Conservation (phyloP, 2,329 filamentous ascomycete species). For the Aspergillus ochraceus region DNA sequence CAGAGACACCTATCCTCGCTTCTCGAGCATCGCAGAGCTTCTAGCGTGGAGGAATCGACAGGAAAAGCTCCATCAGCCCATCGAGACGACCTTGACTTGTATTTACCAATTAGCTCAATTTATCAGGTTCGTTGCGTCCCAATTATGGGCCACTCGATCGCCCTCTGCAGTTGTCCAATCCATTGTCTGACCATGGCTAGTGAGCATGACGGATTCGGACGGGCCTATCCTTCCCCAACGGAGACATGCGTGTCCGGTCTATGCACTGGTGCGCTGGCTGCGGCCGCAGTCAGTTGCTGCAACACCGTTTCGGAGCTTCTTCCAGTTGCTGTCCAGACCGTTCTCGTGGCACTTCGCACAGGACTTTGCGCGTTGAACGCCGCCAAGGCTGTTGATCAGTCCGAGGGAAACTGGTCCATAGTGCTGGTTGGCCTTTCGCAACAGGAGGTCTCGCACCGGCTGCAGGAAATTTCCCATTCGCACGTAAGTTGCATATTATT, state of each 20-base stretch:
- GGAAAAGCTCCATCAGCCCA: slow-evolving; percentile 1
- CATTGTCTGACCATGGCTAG: background rate
- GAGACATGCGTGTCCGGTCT: slow-evolving; percentile 21
- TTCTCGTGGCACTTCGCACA: slow-evolving; percentile 35
- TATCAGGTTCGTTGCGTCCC: slow-evolving; percentile 1
- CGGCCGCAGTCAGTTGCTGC: slow-evolving; percentile 31
- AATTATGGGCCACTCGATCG: background rate
- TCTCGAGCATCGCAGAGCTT: slow-evolving; percentile 9
- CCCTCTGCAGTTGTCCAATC: background rate
- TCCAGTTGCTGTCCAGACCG: slow-evolving; percentile 36
- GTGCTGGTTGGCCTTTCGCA: background rate
- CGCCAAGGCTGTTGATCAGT: slow-evolving; percentile 2
- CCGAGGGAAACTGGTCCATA: background rate
- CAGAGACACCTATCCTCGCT: slow-evolving; percentile 7
- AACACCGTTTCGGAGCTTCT: slow-evolving; percentile 33
- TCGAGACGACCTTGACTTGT: slow-evolving; percentile 11
- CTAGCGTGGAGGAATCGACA: slow-evolving; percentile 5
- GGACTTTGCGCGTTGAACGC: slow-evolving; percentile 18
- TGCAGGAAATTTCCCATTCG: background rate
- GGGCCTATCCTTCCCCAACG: slow-evolving; percentile 2
- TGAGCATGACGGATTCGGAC: slow-evolving; percentile 2
- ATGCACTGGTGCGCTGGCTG: slow-evolving; percentile 36
- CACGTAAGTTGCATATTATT: background rate
- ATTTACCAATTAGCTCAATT: slow-evolving; percentile 11
- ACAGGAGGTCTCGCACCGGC: background rate